phyloP scores from a whole-genome alignment of 2,329 filamentous ascomycete species.

The Clathrospora elynae region DNA sequence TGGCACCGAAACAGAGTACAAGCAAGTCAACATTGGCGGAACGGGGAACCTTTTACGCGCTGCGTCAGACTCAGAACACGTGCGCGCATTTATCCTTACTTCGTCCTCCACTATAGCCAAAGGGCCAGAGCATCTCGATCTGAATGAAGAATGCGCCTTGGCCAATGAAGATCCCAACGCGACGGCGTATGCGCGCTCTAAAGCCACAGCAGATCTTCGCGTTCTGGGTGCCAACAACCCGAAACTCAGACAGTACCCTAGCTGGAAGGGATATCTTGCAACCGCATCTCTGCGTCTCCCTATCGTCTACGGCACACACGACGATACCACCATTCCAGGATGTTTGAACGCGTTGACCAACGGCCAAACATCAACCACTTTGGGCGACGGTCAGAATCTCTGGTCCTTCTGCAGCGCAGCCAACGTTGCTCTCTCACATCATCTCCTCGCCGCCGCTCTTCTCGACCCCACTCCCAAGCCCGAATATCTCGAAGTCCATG shows the following conservation, averaged over 20 bases:
- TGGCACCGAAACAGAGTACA: conserved; percentile 17
- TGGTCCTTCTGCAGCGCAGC: conserved; percentile 37
- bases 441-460: conserved; percentile 37
- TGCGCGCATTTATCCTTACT: conserved; percentile 18
- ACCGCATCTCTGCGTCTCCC: conserved; percentile 19
- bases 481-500: conserved; percentile 30
- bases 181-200: conserved; percentile 16
- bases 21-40: conserved; percentile 13
- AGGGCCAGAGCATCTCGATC: conserved; percentile 13
- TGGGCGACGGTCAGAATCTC: conserved; percentile 38
- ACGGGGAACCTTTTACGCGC: conserved; percentile 14
- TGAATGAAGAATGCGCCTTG: conserved; percentile 13
- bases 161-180: conserved; percentile 17
- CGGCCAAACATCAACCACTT: conserved; percentile 35
- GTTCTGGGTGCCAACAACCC: conserved; percentile 18
- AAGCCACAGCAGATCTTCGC: conserved; percentile 19
- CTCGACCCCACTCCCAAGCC: conserved; percentile 18
- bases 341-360: conserved; percentile 17
- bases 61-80: conserved; percentile 12
- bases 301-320: conserved; percentile 18
- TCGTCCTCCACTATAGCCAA: conserved; percentile 15
- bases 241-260: background rate
- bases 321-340: conserved; percentile 13
- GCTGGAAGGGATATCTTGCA: conserved; percentile 11
- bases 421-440: conserved; percentile 35